These are phyloP conservation scores for Quambalaria eucalypti DNA, from an alignment of 1,284 basidiomycete genomes.

Conservation along the genomic window DNA sequence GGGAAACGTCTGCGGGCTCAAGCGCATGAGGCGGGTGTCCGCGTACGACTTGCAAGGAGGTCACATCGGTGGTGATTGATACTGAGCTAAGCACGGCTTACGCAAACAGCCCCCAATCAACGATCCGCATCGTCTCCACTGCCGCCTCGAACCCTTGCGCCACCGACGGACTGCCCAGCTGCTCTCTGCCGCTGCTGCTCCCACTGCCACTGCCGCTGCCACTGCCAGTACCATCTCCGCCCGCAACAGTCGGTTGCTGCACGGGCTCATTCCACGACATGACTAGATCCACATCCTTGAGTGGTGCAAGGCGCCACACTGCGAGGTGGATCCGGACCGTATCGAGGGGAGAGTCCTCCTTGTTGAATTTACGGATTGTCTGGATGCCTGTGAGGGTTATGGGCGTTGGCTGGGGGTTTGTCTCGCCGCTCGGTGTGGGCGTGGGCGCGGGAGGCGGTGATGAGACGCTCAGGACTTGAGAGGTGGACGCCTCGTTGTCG, in stretches of 20 bases:
- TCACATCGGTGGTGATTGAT: too few species aligned
- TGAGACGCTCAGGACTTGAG: slow-evolving; percentile 53
- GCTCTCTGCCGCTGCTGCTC: background rate
- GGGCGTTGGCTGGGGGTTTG: slow-evolving; percentile 9
- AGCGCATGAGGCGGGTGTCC: too few species aligned
- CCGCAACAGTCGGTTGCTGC: too few species aligned
- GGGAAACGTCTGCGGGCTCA: too few species aligned
- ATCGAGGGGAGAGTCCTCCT: slow-evolving; percentile 17
- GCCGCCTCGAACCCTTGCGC: background rate
- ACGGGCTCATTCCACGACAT: slow-evolving; percentile 38
- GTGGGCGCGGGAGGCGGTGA: too few species aligned
- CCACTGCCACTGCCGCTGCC: background rate
- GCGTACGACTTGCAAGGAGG: too few species aligned
- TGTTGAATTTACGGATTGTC: slow-evolving; percentile 36
- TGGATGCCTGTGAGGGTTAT: slow-evolving; percentile 28
- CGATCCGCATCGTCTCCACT: background rate
- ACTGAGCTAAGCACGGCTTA: too few species aligned
- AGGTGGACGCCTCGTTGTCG: slow-evolving; percentile 68
- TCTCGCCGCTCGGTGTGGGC: too few species aligned
- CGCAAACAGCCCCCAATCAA: background rate
- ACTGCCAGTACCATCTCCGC: too few species aligned
- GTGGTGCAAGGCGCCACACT: slow-evolving; percentile 28
- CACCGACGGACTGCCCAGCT: background rate
- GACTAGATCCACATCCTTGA: slow-evolving; percentile 39
- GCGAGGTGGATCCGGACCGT: slow-evolving; percentile 34